Conservation (phyloP, 305 asterid genomes). For the Fraxinus latifolia region DNA sequence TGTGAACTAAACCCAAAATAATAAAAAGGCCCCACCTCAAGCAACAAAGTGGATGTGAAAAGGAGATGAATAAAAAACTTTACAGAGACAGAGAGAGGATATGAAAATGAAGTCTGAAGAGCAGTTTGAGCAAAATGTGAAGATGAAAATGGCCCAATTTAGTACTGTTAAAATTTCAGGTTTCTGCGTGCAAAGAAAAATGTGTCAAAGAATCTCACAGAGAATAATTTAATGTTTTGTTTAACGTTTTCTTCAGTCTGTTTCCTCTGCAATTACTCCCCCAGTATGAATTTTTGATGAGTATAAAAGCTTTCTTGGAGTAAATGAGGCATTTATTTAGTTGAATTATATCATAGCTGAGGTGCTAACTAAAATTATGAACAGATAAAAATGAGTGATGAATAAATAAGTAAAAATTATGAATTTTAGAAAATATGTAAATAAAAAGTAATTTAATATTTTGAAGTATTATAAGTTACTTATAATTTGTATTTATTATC, state of each 20-base stretch:
- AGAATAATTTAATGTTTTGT: slow-evolving; percentile 14
- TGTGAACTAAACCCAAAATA: slow-evolving; percentile 23
- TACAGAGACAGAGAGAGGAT: slow-evolving; percentile 13
- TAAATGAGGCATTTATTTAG: background rate
- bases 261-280: background rate
- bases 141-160: background rate
- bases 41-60: slow-evolving; percentile 3
- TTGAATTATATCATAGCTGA: background rate
- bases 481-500: too few species aligned
- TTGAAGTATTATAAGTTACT: too few species aligned
- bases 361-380: background rate
- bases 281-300: background rate
- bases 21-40: slow-evolving; percentile 36
- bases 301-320: background rate
- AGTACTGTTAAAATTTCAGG: slow-evolving; percentile 10
- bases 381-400: background rate
- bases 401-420: too few species aligned
- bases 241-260: slow-evolving; percentile 10
- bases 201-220: slow-evolving; percentile 24
- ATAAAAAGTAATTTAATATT: too few species aligned
- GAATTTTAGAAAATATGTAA: background rate
- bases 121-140: slow-evolving; percentile 34
- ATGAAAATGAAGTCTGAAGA: slow-evolving; percentile 17
- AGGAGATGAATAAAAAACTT: slow-evolving; percentile 14
- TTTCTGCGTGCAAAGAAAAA: slow-evolving; percentile 7